Conservation (phyloP, 2,329 filamentous ascomycete species). For the Orbilia blumenaviensis region DNA sequence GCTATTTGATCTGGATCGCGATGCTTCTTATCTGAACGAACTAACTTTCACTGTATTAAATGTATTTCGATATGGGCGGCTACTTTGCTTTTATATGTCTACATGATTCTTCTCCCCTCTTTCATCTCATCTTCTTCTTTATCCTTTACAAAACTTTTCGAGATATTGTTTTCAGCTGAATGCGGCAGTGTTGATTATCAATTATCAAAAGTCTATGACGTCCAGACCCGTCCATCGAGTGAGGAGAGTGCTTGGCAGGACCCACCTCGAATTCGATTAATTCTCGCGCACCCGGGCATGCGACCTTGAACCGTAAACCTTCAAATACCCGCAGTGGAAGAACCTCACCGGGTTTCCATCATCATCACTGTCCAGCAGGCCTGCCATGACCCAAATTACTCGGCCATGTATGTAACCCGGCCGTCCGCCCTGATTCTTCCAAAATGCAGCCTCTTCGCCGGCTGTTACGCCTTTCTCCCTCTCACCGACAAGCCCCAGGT, state of each 20-base stretch:
- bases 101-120: neutral
- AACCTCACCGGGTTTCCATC: neutral
- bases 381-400: conserved; percentile 21
- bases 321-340: neutral
- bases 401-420: conserved; percentile 45
- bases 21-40: neutral
- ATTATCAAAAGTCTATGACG: conserved; percentile 27
- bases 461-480: neutral
- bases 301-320: neutral
- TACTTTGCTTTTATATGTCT: neutral
- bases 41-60: neutral
- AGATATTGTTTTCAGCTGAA: too few relatives aligned
- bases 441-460: conserved; percentile 40
- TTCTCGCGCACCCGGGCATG: neutral
- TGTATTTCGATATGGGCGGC: conserved; percentile 10
- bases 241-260: neutral
- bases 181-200: neutral
- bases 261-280: neutral
- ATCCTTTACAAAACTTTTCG: too few relatives aligned
- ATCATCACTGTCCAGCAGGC: conserved; percentile 3
- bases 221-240: neutral
- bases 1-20: neutral
- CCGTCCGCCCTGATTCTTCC: conserved; percentile 28
- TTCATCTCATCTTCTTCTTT: neutral
- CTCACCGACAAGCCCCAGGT: neutral